A percentile compares a stretch with the other conserved stretches of the same genome.
Conservation (phyloP, 768 basidiomycete species). For the Boletus rubroflammeus region DNA sequence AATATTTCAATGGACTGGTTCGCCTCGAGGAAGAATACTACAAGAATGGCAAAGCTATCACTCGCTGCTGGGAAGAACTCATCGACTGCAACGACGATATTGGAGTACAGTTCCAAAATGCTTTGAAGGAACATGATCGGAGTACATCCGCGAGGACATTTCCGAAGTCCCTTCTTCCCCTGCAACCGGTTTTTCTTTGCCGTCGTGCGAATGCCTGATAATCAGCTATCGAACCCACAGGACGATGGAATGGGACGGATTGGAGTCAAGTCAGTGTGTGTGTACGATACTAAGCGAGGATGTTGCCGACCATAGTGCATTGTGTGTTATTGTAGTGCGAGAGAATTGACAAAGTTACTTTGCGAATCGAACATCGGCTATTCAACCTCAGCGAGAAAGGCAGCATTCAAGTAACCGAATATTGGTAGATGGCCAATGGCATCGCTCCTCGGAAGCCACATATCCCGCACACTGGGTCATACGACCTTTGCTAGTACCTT, state of each 20-base stretch:
- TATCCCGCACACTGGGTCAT: constrained; percentile 4
- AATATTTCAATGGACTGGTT: constrained; percentile 51
- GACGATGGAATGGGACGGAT: neutral
- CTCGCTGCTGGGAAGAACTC: constrained; percentile 41
- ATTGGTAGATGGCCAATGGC: constrained; percentile 9
- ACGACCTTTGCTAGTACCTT: neutral
- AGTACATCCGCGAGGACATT: constrained; percentile 48
- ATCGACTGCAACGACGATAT: constrained; percentile 38
- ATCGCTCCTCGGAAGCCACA: constrained; percentile 6
- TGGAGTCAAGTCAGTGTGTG: neutral
- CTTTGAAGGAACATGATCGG: constrained; percentile 48
- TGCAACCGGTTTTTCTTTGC: constrained; percentile 17
- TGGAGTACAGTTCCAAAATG: constrained; percentile 33
- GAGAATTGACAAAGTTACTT: neutral
- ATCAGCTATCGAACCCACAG: neutral
- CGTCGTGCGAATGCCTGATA: constrained; percentile 6
- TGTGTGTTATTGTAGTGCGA: neutral
- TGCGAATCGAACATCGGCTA: neutral
- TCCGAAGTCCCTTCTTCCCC: constrained; percentile 42
- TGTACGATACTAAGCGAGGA: neutral
- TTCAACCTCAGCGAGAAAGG: neutral
- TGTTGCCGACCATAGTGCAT: neutral
- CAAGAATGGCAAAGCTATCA: constrained; percentile 38
- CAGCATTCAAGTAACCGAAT: neutral
- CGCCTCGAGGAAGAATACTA: constrained; percentile 55